Percentiles rank a stretch among this genome's conserved stretches.
phyloP scores from a whole-genome alignment of 352 stramenopile genomes.

The Elongisporangium anandrum region DNA sequence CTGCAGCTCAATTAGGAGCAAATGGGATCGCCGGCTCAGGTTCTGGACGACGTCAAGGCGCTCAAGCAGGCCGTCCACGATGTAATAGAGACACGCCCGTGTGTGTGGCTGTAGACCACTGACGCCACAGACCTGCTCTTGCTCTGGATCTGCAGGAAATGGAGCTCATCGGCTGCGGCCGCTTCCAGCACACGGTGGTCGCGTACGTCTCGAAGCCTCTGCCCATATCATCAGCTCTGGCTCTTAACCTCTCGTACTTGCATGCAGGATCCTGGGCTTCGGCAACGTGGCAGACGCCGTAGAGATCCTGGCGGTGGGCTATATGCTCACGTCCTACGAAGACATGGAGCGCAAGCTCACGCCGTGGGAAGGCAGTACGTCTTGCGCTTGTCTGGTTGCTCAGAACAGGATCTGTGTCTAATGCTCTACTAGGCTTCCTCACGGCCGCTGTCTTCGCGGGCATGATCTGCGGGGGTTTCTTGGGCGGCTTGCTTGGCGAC shows the following conservation, averaged over 20 bases:
- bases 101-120: neutral
- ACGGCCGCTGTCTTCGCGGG: slow-evolving; percentile 87
- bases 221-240: neutral
- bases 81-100: slow-evolving; percentile 10
- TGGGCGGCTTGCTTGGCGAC: slow-evolving; percentile 74
- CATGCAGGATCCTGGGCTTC: slow-evolving; percentile 55
- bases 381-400: slow-evolving; percentile 4
- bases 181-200: slow-evolving; percentile 65
- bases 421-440: slow-evolving; percentile 47
- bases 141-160: slow-evolving; percentile 48
- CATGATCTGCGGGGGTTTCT: slow-evolving; percentile 81
- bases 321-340: slow-evolving; percentile 82
- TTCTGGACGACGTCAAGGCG: slow-evolving; percentile 57
- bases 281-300: slow-evolving; percentile 88
- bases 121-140: neutral
- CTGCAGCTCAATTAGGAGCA: neutral
- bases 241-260: neutral
- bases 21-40: neutral
- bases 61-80: slow-evolving; percentile 66
- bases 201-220: slow-evolving; percentile 39
- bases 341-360: slow-evolving; percentile 58
- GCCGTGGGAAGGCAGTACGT: slow-evolving; percentile 71
- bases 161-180: slow-evolving; percentile 66
- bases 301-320: slow-evolving; percentile 88
- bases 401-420: neutral